Evolutionary conservation across 140 eudicot species (phyloP).

Genomic region (Stevia rebaudiana): DNA sequence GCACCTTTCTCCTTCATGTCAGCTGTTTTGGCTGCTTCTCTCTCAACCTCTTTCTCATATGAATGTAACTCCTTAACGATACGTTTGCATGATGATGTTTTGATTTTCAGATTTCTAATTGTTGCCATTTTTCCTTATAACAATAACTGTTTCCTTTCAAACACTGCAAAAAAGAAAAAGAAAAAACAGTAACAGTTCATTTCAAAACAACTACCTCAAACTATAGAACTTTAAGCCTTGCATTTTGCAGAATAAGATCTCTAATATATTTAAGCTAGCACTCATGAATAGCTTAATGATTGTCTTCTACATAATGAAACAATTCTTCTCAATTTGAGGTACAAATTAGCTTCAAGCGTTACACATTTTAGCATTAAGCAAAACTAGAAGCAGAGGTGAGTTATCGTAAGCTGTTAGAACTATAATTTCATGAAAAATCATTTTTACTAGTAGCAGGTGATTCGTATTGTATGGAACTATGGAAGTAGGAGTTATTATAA

Average conservation of each 20-base stretch:
- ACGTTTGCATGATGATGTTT: conserved; percentile 86
- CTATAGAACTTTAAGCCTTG: background rate
- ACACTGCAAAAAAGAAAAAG: background rate
- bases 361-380: background rate
- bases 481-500: background rate
- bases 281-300: background rate
- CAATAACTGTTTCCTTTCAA: background rate
- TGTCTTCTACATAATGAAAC: background rate
- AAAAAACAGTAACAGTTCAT: background rate
- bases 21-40: conserved; percentile 87
- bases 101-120: conserved; percentile 79
- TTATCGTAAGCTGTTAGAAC: background rate
- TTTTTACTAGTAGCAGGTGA: background rate
- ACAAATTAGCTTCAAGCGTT: background rate
- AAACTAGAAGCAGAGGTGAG: background rate
- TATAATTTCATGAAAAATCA: too few relatives aligned
- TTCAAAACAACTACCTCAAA: background rate
- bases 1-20: conserved; percentile 90
- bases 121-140: conserved; percentile 48
- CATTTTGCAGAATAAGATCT: background rate
- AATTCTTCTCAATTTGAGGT: background rate
- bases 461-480: background rate
- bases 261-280: background rate
- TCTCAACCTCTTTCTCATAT: conserved; percentile 88
- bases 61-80: conserved; percentile 77